A percentile compares a stretch with the other conserved stretches of the same genome.
Evolutionary conservation across 2,329 filamentous ascomycete species (phyloP).

Genomic region (Lasiodiplodia sp.): DNA sequence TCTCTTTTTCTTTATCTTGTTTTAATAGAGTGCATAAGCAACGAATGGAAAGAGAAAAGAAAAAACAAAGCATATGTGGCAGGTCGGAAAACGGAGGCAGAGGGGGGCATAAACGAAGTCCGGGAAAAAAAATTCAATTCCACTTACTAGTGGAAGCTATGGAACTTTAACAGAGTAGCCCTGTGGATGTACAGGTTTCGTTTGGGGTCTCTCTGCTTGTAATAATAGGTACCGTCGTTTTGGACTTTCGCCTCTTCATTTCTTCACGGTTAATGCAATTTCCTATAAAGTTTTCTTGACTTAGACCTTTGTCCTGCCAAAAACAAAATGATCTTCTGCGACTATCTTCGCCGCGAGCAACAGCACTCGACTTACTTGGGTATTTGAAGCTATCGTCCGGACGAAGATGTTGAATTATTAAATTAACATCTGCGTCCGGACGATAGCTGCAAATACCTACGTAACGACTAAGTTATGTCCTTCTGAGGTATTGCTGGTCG

Average conservation of each 20-base stretch:
- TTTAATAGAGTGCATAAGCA: slow-evolving; percentile 8
- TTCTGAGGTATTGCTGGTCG: neutral
- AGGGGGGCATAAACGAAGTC: neutral
- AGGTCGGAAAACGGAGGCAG: neutral
- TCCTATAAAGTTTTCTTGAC: neutral
- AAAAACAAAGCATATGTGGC: neutral
- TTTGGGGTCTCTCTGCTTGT: neutral
- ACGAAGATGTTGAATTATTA: too few relatives aligned
- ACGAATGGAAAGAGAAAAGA: neutral
- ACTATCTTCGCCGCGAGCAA: too few relatives aligned
- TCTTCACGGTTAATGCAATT: neutral
- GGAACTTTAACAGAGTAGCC: neutral
- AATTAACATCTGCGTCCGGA: too few relatives aligned
- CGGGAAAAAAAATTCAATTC: neutral
- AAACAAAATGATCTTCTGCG: too few relatives aligned
- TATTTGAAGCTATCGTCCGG: too few relatives aligned
- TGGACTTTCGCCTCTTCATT: neutral
- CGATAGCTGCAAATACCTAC: too few relatives aligned
- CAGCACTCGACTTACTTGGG: too few relatives aligned
- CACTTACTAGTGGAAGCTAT: neutral
- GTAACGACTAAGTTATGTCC: too few relatives aligned
- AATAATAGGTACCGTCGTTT: neutral
- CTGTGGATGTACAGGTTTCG: neutral
- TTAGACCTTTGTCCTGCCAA: neutral
- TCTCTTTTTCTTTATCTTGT: slow-evolving; percentile 13